Conservation (phyloP, 257 asterid genomes). For the Sherardia arvensis region DNA sequence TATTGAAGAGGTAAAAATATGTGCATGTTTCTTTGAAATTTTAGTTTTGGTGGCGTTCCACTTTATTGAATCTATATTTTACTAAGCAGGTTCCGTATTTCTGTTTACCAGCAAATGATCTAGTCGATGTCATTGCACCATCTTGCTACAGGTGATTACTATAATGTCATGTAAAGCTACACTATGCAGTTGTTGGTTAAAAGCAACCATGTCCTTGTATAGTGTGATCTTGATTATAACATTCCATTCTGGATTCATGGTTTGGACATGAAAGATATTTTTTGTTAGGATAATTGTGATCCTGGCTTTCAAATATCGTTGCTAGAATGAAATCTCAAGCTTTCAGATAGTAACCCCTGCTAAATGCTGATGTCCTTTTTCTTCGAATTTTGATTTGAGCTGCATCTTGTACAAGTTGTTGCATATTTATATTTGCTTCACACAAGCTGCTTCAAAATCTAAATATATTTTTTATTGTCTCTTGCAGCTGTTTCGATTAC, state of each 20-base stretch:
- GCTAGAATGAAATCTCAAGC: background rate
- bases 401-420: slow-evolving; percentile 5
- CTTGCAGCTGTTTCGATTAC: slow-evolving; percentile 98
- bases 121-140: slow-evolving; percentile 95
- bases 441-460: slow-evolving; percentile 1
- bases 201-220: background rate
- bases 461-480: slow-evolving; percentile 17
- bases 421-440: background rate
- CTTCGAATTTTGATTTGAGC: background rate
- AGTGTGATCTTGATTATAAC: background rate
- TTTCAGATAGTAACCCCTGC: background rate
- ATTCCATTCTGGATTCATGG: background rate
- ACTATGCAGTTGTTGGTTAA: background rate
- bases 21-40: slow-evolving; percentile 15
- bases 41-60: slow-evolving; percentile 16
- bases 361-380: background rate
- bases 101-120: slow-evolving; percentile 96
- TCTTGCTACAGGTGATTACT: slow-evolving; percentile 84
- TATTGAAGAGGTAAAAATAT: slow-evolving; percentile 72
- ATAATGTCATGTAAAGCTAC: background rate
- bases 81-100: slow-evolving; percentile 93
- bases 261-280: background rate
- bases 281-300: background rate
- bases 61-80: slow-evolving; percentile 32
- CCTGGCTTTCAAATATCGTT: background rate